These are phyloP conservation scores for Solanum aculeatissimum DNA, from an alignment of 305 asterid species.

Conservation along the genomic window DNA sequence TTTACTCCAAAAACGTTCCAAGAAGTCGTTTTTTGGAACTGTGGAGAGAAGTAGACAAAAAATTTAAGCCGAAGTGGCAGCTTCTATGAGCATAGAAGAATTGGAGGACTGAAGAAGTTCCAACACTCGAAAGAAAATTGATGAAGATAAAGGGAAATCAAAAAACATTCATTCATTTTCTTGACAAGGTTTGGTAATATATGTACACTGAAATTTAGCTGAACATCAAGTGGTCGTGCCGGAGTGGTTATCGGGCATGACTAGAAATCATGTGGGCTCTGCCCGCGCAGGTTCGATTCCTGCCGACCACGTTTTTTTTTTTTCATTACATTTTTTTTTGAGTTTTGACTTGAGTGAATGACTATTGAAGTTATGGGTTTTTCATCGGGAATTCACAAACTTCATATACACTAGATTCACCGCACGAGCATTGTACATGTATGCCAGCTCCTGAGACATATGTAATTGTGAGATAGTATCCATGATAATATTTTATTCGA, in stretches of 20 bases:
- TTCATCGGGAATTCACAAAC: too few species aligned
- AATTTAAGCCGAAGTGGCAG: background rate
- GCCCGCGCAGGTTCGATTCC: conserved; percentile 99
- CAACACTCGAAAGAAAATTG: background rate
- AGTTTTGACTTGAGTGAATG: too few species aligned
- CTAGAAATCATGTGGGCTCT: conserved; percentile 99
- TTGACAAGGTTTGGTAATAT: background rate
- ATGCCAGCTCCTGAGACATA: too few species aligned
- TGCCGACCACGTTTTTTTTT: conserved; percentile 44
- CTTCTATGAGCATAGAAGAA: background rate
- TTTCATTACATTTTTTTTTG: too few species aligned
- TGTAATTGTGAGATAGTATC: too few species aligned
- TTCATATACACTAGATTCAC: too few species aligned
- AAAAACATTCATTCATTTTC: background rate
- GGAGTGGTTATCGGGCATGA: conserved; percentile 99
- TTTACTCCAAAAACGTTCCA: background rate
- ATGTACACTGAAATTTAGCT: accelerated
- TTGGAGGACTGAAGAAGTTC: background rate
- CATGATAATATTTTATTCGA: too few species aligned
- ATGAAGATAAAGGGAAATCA: background rate
- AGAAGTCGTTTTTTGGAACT: background rate
- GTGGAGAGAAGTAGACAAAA: background rate
- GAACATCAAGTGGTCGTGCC: conserved; percentile 74
- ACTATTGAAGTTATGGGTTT: too few species aligned
- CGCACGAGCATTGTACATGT: too few species aligned